Evolutionary conservation across 225 moss, liverwort and hornwort species (phyloP).

Genomic region (Physcomitrellopsis africana): DNA sequence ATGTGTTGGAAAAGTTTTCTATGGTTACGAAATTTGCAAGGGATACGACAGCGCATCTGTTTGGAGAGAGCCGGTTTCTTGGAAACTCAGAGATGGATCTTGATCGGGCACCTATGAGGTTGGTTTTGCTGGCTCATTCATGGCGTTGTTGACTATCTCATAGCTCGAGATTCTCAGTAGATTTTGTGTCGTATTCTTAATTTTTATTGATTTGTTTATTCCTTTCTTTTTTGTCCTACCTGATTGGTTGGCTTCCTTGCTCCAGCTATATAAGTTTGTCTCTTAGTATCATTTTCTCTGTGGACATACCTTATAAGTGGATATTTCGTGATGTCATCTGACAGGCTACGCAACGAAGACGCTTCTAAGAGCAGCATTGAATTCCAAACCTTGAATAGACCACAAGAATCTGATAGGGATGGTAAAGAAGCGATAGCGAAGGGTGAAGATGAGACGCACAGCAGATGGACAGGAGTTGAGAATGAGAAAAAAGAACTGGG

Average conservation of each 20-base stretch:
- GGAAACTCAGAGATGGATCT: slow-evolving; percentile 76
- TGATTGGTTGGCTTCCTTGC: slow-evolving; percentile 27
- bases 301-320: slow-evolving; percentile 10
- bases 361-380: slow-evolving; percentile 26
- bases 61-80: slow-evolving; percentile 82
- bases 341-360: slow-evolving; percentile 40
- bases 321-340: slow-evolving; percentile 24
- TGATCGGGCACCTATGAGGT: slow-evolving; percentile 74
- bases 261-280: slow-evolving; percentile 9
- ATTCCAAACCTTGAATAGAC: slow-evolving; percentile 29
- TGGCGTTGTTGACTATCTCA: background rate
- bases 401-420: slow-evolving; percentile 29
- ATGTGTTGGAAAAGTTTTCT: slow-evolving; percentile 98
- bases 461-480: background rate
- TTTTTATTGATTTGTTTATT: background rate
- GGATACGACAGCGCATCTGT: slow-evolving; percentile 87
- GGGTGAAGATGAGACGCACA: background rate
- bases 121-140: slow-evolving; percentile 22
- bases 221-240: background rate
- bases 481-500: slow-evolving; percentile 3
- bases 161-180: too few relatives aligned
- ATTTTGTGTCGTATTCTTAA: background rate
- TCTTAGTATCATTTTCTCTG: background rate
- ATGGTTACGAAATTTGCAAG: slow-evolving; percentile 94
- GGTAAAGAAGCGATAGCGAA: slow-evolving; percentile 31